phyloP scores from a whole-genome alignment of 257 asterid species.

The Solanum sejunctum region DNA sequence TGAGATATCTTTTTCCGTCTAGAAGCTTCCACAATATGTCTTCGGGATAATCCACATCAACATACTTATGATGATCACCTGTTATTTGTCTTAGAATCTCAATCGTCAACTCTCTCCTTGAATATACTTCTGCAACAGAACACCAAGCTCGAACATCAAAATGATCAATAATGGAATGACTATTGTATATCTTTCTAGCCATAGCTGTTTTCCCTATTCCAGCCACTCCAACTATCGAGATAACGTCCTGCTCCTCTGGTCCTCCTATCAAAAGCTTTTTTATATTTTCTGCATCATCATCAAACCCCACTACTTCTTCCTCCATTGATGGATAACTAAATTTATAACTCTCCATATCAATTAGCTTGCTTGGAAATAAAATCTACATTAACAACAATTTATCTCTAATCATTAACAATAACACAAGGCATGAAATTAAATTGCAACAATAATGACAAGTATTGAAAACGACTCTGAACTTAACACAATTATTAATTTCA shows the following conservation, averaged over 20 bases:
- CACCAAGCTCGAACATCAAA: conserved; percentile 8
- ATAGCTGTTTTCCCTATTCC: conserved; percentile 9
- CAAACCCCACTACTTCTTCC: background rate
- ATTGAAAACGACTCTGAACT: too few relatives aligned
- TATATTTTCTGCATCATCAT: background rate
- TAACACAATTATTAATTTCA: too few relatives aligned
- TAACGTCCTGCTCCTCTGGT: background rate
- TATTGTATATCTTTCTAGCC: background rate
- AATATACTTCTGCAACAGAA: background rate
- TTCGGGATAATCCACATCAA: background rate
- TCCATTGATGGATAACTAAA: background rate
- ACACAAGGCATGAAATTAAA: too few relatives aligned
- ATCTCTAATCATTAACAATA: too few relatives aligned
- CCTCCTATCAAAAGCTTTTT: background rate
- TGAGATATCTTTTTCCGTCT: background rate
- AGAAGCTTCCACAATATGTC: background rate
- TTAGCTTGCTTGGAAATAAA: too few relatives aligned
- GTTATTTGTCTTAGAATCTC: background rate
- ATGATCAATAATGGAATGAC: rapidly evolving
- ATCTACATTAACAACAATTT: too few relatives aligned
- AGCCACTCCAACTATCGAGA: conserved; percentile 10
- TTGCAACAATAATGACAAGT: too few relatives aligned
- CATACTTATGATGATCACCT: background rate
- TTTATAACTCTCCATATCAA: too few relatives aligned
- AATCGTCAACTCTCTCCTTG: background rate